These are phyloP conservation scores for Phytophthora fragariae DNA, from an alignment of 352 stramenopile species.

Conservation along the genomic window DNA sequence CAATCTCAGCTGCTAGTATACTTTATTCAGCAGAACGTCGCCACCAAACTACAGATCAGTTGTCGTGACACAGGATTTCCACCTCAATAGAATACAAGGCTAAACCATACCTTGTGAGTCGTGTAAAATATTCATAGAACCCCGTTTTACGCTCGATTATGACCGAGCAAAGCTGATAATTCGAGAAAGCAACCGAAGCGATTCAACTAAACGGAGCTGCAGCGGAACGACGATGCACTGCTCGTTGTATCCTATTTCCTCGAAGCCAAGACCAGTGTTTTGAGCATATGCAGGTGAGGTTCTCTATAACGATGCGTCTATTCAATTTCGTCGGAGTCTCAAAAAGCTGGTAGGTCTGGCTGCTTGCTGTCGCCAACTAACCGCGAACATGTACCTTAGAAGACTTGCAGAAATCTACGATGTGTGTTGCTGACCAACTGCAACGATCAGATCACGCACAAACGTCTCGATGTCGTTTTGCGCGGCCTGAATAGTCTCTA, in stretches of 20 bases:
- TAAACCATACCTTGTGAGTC: slow-evolving; percentile 1
- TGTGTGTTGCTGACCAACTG: slow-evolving; percentile 6
- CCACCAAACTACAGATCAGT: slow-evolving; percentile 15
- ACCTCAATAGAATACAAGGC: slow-evolving; percentile 20
- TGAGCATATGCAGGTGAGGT: background rate
- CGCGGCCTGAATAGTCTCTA: slow-evolving; percentile 80
- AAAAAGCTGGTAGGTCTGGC: background rate
- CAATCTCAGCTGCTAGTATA: background rate
- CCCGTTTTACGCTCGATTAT: too few species aligned
- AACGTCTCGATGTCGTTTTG: slow-evolving; percentile 38
- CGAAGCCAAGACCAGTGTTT: too few species aligned
- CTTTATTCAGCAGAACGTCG: slow-evolving; percentile 4
- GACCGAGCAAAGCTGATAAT: too few species aligned
- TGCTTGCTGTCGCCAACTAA: background rate
- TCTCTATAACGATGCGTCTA: background rate
- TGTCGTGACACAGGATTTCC: background rate
- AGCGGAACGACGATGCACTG: too few species aligned
- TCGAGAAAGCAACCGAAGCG: too few species aligned
- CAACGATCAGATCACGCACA: slow-evolving; percentile 20
- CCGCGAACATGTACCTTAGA: slow-evolving; percentile 2
- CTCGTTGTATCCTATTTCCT: background rate
- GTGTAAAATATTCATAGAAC: slow-evolving; percentile 13
- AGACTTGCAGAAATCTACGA: background rate
- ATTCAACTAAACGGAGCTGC: too few species aligned
- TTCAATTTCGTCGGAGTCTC: background rate